Evolutionary conservation across 768 basidiomycete species (phyloP), one percentile per base, ranked within the genome.

Genomic region (Strobilomyces echinocephalus): DNA sequence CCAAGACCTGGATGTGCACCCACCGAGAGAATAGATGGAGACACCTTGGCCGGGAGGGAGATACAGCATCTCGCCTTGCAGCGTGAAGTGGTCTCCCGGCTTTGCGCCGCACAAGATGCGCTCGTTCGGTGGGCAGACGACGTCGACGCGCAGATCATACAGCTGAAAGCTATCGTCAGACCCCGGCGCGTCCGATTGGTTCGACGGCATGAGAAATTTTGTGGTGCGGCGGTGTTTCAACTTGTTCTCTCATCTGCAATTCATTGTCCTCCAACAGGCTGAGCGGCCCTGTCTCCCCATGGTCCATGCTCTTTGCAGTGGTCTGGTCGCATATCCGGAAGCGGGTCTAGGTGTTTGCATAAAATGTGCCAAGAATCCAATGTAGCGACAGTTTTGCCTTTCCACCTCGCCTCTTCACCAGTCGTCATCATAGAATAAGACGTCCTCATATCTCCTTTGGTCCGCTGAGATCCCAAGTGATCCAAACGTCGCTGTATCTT

Each of bases 21-120:
- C 55, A 83, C 85, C 72, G 10, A 85, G 69, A 0, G 84, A 86
- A 60, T 85, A 87, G 46, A 87, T 83, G 2, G 85, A 85, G 60
- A 87, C 76, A 2, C 83, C 85, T 61, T 85, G 84, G 0, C 73
- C 77, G 0, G 79, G 75, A 5, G 85, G 85, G 1, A 87, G 73
- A 59, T 75, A 61, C 26, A 87, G 58, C 78, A 84, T 81, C 64
- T 86, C 85, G 2, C 84, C 85, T 56, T 82, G 71, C 5, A 87
- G 71, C 1, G 71, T 76, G 61, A 87, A 85, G 65, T 80, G 64
- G 61, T 87, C 85, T 1, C 84, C 84, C 3, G 72, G 67, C 56
- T 82, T 83, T 9, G 84, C 84, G 1, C 85, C 83, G 53, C 85
- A 86, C 40, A 85, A 63, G 50, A 84, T 79, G 40, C 76, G 78